phyloP scores from a whole-genome alignment of 2,329 filamentous ascomycete genomes.

The Aspergillus costaricaensis region DNA sequence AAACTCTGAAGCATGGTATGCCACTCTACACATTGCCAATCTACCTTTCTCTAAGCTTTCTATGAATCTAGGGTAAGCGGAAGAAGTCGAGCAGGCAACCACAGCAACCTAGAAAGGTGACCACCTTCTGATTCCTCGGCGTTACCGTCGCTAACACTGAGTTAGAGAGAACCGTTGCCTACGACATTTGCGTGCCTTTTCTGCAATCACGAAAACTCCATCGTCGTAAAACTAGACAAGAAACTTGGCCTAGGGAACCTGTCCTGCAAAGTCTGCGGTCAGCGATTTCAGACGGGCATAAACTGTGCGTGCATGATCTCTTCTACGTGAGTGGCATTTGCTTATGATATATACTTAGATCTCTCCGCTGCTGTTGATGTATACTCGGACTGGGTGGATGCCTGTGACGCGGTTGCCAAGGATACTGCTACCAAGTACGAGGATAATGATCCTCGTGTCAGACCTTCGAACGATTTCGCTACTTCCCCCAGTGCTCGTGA shows the following conservation, averaged over 20 bases:
- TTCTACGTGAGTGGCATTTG: not conserved
- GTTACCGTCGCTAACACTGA: conserved; percentile 14
- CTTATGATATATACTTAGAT: conserved; percentile 54
- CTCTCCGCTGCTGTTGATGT: conserved; percentile 91
- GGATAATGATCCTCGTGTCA: conserved; percentile 20
- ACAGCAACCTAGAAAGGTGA: conserved; percentile 77
- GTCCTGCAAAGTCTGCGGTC: conserved; percentile 88
- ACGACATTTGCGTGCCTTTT: conserved; percentile 96
- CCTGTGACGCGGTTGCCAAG: conserved; percentile 74
- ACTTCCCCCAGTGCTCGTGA: conserved; percentile 24
- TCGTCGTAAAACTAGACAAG: conserved; percentile 89
- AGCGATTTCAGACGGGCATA: conserved; percentile 88
- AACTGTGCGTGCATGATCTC: conserved; percentile 68
- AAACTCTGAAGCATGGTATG: conserved; percentile 9
- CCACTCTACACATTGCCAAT: not conserved
- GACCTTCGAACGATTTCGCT: conserved; percentile 21
- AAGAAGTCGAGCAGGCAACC: conserved; percentile 83
- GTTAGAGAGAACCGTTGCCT: conserved; percentile 49
- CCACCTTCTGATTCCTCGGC: conserved; percentile 13
- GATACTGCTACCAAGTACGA: conserved; percentile 51
- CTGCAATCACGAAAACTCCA: conserved; percentile 95
- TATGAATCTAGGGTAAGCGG: conserved; percentile 72
- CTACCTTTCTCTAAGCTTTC: not conserved
- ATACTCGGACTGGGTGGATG: conserved; percentile 98
- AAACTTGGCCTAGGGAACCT: conserved; percentile 84